Evolutionary conservation across 2,329 filamentous ascomycete genomes (phyloP).

Genomic region (Hypoxylon sp.): DNA sequence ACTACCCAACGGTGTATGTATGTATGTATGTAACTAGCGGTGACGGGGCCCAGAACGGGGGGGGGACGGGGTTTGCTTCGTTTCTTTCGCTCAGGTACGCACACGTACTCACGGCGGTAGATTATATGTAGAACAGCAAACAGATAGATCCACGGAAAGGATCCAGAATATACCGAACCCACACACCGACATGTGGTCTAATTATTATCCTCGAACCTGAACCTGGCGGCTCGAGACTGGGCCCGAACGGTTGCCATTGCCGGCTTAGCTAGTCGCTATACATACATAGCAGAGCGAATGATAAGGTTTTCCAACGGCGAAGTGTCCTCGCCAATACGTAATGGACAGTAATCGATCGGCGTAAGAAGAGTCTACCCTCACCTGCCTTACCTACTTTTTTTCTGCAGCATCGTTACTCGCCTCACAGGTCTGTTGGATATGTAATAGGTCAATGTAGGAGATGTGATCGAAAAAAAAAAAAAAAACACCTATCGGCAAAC

Average conservation of each 20-base stretch:
- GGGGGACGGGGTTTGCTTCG: slow-evolving; percentile 3
- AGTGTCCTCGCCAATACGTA: slow-evolving; percentile 23
- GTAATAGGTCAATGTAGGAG: no score
- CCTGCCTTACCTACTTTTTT: neutral
- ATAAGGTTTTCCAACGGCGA: no score
- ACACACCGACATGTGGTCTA: slow-evolving; percentile 30
- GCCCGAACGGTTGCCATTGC: slow-evolving; percentile 14
- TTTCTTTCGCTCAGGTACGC: slow-evolving; percentile 11
- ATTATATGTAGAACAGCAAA: no score
- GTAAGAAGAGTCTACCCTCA: slow-evolving; percentile 5
- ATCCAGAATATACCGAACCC: slow-evolving; percentile 5
- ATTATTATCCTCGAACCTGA: slow-evolving; percentile 9
- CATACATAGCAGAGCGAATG: no score
- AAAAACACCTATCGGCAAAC: slow-evolving; percentile 9
- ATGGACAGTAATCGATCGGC: slow-evolving; percentile 23
- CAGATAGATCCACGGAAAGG: slow-evolving; percentile 8
- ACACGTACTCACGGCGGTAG: no score
- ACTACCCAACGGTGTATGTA: slow-evolving; percentile 3
- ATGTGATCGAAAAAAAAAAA: no score
- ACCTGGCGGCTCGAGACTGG: no score
- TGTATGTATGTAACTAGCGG: slow-evolving; percentile 32
- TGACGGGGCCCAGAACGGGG: no score
- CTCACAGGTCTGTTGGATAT: slow-evolving; percentile 2
- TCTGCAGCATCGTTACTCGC: no score
- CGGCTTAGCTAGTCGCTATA: no score